Evolutionary conservation across 139 green algal genomes (phyloP), one percentile per base, ranked within the genome.

Genomic region (Chlamydomonas urium): DNA sequence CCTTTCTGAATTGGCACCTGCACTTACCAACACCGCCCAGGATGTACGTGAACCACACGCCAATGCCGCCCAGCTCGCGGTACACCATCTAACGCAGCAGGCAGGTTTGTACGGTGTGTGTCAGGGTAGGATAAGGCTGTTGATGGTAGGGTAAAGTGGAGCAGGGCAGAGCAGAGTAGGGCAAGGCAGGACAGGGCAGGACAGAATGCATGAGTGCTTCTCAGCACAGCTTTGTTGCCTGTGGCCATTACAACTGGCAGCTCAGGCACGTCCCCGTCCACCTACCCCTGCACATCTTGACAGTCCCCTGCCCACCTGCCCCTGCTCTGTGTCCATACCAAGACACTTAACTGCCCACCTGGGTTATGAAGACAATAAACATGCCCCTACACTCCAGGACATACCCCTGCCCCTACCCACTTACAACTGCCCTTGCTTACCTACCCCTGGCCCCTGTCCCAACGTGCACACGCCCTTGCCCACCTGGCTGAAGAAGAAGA

Each of bases 401-500:
- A n/a, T n/a, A n/a, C 21, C 17, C 45, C 21, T 21, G 17, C 45
- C 45, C 45, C 21, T 56, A 21, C 21, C 17, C 45, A 26, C 45
- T 56, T 56, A 26, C 17, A 56, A 56, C 17, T 26, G 17, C 45
- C 45, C 17, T 56, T 56, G 45, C 45, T 56, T 21, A 56, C 45
- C 21, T 21, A 56, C 21, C 17, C 45, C 45, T 56, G 17, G 45
- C 45, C 45, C 21, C 45, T 56, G 17, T 56, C 17, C 21, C 17
- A 56, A 56, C 45, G 17, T 26, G 45, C 21, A 56, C 17, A 56
- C 17, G 17, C 45, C 17, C 21, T 56, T 21, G 21, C 17, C n/a
- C 19, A 68, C 60, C 60, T 38, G 31, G 19, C 31, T 47, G 23
- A 68, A 68, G 33, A 68, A 47, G 33, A 68, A 68, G 17, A 68